Conservation (phyloP, 2,329 filamentous ascomycete genomes). For the Colletotrichum eremochloae region DNA sequence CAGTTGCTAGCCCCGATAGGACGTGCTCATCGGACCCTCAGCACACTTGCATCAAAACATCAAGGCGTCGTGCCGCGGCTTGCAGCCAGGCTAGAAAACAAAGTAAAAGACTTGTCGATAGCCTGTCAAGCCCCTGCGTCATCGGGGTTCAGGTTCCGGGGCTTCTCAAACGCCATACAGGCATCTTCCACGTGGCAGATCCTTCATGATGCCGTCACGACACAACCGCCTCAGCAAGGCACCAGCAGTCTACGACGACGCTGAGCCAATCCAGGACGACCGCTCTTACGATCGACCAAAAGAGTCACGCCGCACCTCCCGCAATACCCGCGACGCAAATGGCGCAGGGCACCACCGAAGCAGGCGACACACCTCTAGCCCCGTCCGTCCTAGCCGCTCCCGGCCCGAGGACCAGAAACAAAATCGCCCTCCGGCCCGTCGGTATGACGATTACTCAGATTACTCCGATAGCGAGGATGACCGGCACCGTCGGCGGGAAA, state of each 20-base stretch:
- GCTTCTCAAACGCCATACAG: neutral
- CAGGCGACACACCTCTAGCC: conserved; percentile 7
- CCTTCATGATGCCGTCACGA: conserved; percentile 30
- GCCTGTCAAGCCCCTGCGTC: neutral
- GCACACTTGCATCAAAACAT: neutral
- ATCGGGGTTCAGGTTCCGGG: conserved; percentile 19
- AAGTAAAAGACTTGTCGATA: conserved; percentile 9
- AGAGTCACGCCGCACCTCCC: conserved; percentile 27
- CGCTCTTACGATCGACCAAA: conserved; percentile 13
- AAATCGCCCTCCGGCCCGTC: neutral
- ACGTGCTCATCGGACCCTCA: conserved; percentile 3
- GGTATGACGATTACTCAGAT: conserved; percentile 29
- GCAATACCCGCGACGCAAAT: conserved; percentile 21
- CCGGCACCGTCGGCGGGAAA: conserved; percentile 4
- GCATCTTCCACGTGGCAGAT: conserved; percentile 10
- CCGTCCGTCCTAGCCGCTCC: conserved; percentile 20
- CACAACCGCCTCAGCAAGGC: conserved; percentile 26
- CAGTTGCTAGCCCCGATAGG: neutral
- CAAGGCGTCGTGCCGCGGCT: conserved; percentile 27
- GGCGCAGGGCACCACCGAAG: conserved; percentile 16
- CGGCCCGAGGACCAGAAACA: conserved; percentile 27
- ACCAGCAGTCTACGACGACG: conserved; percentile 23
- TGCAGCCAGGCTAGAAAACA: neutral
- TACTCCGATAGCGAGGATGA: conserved; percentile 36
- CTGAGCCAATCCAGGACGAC: conserved; percentile 36